Evolutionary conservation across 164 flowering plant genomes (phyloP), one percentile per base, ranked within the genome.

Genomic region (Piper longum): DNA sequence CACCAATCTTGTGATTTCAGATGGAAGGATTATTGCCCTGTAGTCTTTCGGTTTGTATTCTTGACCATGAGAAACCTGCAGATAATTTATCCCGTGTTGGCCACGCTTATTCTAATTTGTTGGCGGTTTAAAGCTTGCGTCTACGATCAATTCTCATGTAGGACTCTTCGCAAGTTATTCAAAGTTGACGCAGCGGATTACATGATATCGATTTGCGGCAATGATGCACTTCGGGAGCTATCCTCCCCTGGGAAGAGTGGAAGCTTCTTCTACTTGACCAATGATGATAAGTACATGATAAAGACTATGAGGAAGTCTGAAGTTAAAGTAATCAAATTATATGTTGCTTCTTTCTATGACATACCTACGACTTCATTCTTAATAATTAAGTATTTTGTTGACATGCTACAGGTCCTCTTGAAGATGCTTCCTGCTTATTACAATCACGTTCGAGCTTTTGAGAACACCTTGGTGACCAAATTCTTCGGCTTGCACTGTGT

Each of bases 221-320:
- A 83, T 62, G 96, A 90, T 71, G 99, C 97, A 19, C 96, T 93
- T 56, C 74, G 95, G 54, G 99, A 93, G 79, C 86, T 90, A 48
- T 88, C 96, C 5, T 90, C 99, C 41, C 96, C 97, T 13, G 99
- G 99, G n/a, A 93, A 93, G 70, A 88, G 97, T 75, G 97, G 97
- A 64, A 90, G 91, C 76, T 85, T 90, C 77, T 90, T 90, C 68
- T 90, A 90, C 79, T 71, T 90, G 62, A 88, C 95, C 26, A 67
- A 84, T 65, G 97, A 90, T 76, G 97, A 89, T 56, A 77, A 79
- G 26, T 90, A 88, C 75, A 86, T 87, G 89, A 87, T 90, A 54
- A 87, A 89, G 75, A 89, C 97, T 16, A 76, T 87, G 80, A 89
- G 80, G 78, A 89, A 87, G 71, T 76, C 97, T 3, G 97, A 89